These are phyloP conservation scores for Aristolochia fimbriata DNA, from an alignment of 164 flowering plant species.

Conservation along the genomic window DNA sequence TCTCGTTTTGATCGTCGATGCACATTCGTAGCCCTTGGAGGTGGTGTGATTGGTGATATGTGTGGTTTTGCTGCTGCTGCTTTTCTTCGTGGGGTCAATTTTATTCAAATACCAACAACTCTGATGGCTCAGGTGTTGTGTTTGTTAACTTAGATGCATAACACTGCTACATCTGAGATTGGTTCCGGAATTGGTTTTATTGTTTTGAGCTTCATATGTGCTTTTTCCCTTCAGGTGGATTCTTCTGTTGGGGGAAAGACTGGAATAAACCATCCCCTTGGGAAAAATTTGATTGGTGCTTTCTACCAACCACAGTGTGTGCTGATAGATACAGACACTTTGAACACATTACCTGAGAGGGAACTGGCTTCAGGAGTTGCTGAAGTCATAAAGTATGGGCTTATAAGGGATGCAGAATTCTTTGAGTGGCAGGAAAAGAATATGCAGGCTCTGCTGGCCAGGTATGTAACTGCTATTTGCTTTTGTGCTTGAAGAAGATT, in stretches of 20 bases:
- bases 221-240: constrained; percentile 54
- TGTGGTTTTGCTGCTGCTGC: constrained; percentile 98
- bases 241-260: constrained; percentile 99
- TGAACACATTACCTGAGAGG: constrained; percentile 87
- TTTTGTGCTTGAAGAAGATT: too few relatives aligned
- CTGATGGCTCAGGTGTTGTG: constrained; percentile 90
- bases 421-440: constrained; percentile 99
- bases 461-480: constrained; percentile 28
- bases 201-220: neutral
- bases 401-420: constrained; percentile 86
- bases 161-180: neutral
- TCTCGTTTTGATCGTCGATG: constrained; percentile 75
- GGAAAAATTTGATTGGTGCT: constrained; percentile 96
- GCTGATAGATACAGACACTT: constrained; percentile 79
- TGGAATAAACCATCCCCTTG: constrained; percentile 85
- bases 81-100: constrained; percentile 93
- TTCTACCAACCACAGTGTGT: constrained; percentile 99
- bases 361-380: constrained; percentile 94
- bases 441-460: constrained; percentile 59
- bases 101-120: constrained; percentile 98
- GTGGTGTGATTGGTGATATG: constrained; percentile 99
- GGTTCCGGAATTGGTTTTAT: neutral
- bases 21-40: constrained; percentile 98
- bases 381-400: constrained; percentile 94
- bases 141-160: neutral